Conservation (phyloP, 2,329 filamentous ascomycete species). For the Nakataea oryzae region DNA sequence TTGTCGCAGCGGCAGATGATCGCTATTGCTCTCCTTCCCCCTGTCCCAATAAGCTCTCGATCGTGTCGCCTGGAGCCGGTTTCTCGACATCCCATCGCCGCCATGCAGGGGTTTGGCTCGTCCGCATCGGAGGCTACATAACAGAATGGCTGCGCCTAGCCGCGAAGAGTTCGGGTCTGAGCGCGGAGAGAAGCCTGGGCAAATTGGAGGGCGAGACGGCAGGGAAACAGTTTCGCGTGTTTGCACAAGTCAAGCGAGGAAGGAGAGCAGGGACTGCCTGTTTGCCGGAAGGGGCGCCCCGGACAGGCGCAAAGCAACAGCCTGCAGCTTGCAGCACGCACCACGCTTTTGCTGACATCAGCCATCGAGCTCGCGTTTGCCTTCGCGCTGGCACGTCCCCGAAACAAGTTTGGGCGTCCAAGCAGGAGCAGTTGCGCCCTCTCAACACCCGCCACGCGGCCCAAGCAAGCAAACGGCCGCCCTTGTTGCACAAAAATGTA, state of each 20-base stretch:
- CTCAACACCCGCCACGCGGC: background rate
- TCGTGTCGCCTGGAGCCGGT: background rate
- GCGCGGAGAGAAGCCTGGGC: background rate
- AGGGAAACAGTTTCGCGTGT: background rate
- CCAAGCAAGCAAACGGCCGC: background rate
- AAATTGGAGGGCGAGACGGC: background rate
- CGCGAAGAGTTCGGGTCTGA: background rate
- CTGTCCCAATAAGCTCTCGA: no score
- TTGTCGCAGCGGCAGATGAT: background rate
- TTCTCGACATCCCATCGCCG: background rate
- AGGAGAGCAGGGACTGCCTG: no score
- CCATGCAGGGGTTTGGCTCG: no score
- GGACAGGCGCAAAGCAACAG: background rate
- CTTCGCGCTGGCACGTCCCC: no score
- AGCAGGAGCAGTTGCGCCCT: background rate
- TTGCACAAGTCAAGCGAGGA: background rate
- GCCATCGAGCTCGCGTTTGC: background rate
- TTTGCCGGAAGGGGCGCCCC: background rate
- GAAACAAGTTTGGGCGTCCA: background rate
- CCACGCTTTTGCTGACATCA: background rate
- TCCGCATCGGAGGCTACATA: background rate
- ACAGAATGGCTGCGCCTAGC: background rate
- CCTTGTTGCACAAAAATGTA: background rate
- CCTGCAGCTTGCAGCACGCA: no score
- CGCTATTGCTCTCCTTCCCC: background rate